A percentile compares a stretch with the other conserved stretches of the same genome.
Evolutionary conservation across 1,284 basidiomycete genomes (phyloP).

Genomic region (Malassezia cuniculi): DNA sequence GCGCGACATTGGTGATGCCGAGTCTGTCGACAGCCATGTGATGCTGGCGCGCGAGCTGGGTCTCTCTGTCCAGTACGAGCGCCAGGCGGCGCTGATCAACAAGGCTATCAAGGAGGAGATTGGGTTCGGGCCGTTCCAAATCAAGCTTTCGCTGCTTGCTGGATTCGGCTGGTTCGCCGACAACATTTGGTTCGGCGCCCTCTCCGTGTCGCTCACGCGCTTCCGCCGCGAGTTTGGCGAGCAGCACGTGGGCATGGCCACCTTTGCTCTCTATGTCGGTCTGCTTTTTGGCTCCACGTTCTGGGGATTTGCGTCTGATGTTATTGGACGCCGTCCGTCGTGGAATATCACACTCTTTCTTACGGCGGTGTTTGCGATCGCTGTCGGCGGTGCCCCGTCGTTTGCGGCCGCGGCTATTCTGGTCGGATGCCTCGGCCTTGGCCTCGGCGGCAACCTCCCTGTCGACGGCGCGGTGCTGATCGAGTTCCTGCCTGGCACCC

Average conservation of each 20-base stretch:
- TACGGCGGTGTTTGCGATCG: constrained; percentile 53
- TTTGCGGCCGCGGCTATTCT: constrained; percentile 52
- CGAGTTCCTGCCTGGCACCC: constrained; percentile 31
- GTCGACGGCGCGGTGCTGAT: constrained; percentile 39
- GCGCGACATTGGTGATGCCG: too few relatives aligned
- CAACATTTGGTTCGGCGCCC: constrained; percentile 33
- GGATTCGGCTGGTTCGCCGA: constrained; percentile 53
- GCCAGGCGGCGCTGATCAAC: constrained; percentile 34
- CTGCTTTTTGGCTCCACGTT: constrained; percentile 53
- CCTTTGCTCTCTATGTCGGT: constrained; percentile 53
- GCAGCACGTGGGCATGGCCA: constrained; percentile 31
- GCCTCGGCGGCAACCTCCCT: constrained; percentile 50
- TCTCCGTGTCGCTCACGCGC: constrained; percentile 32
- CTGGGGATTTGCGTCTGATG: constrained; percentile 49
- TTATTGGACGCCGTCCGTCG: constrained; percentile 50
- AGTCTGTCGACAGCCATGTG: constrained; percentile 10
- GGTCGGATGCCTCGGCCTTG: constrained; percentile 52
- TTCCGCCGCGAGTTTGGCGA: constrained; percentile 26
- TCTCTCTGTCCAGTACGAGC: constrained; percentile 25
- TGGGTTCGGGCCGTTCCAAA: constrained; percentile 55
- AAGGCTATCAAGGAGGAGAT: constrained; percentile 43
- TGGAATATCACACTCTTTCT: constrained; percentile 56
- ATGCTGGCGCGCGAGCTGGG: constrained; percentile 31
- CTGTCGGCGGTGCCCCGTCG: constrained; percentile 52
- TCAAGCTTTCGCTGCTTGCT: constrained; percentile 53